Conservation (phyloP, 306 rosid genomes). For the Abrus precatorius region DNA sequence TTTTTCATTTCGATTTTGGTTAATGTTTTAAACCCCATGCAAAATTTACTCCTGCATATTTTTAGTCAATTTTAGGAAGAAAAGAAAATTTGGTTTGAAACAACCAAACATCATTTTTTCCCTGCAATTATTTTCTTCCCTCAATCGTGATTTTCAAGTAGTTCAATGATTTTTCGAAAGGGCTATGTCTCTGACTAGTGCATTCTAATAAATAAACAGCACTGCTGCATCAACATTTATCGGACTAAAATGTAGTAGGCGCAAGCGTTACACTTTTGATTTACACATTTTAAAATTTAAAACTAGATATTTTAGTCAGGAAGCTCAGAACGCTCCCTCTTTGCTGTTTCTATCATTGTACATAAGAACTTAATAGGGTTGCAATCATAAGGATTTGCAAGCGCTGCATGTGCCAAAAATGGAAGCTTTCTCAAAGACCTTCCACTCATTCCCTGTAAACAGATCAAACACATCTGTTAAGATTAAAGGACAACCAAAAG, state of each 20-base stretch:
- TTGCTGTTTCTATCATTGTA: slow-evolving; percentile 82
- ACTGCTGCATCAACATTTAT: slow-evolving; percentile 33
- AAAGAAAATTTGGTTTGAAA: no score
- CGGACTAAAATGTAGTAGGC: slow-evolving; percentile 33
- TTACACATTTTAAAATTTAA: slow-evolving; percentile 26
- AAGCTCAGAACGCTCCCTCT: slow-evolving; percentile 85
- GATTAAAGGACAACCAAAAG: slow-evolving; percentile 35
- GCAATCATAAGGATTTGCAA: slow-evolving; percentile 71
- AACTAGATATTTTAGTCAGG: slow-evolving; percentile 64
- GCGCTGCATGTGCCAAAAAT: slow-evolving; percentile 84
- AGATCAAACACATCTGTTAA: slow-evolving; percentile 25
- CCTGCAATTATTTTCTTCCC: no score
- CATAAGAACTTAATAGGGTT: slow-evolving; percentile 75
- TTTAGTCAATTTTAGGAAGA: no score
- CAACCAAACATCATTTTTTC: no score
- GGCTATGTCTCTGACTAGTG: no score
- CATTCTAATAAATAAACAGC: neutral
- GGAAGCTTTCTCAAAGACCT: slow-evolving; percentile 95
- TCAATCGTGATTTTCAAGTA: no score
- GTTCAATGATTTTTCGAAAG: no score
- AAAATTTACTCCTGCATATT: no score
- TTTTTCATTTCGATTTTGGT: no score
- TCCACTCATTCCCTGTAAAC: slow-evolving; percentile 89
- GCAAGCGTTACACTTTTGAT: slow-evolving; percentile 38
- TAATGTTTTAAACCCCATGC: no score